These are phyloP conservation scores for Ananas comosus DNA, from an alignment of 176 grass and related monocot genomes.

Conservation along the genomic window DNA sequence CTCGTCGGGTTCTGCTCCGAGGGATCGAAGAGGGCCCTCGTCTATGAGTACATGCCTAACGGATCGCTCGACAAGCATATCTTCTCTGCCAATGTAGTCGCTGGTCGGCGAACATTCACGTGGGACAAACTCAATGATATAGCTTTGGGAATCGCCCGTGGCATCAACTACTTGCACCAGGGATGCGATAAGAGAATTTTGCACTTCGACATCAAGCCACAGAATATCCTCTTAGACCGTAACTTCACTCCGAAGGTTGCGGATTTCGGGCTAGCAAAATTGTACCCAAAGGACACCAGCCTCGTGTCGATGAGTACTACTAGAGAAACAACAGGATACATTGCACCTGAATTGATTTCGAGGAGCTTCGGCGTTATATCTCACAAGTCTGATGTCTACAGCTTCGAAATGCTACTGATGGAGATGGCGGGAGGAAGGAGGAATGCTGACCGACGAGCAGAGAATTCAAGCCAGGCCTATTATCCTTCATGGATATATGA, in stretches of 20 bases:
- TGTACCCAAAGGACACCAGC: constrained; percentile 25
- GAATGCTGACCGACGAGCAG: constrained; percentile 2
- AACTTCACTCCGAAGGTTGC: no score
- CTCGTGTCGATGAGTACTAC: constrained; percentile 10
- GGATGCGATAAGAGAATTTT: no score
- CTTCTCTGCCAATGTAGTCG: no score
- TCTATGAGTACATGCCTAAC: no score
- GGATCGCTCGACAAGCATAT: no score
- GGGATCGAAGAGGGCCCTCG: constrained; percentile 11
- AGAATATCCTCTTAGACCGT: no score
- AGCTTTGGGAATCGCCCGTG: no score
- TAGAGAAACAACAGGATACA: constrained; percentile 38
- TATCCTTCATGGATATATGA: constrained; percentile 35
- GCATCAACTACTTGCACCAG: no score
- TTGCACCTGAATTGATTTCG: constrained; percentile 41
- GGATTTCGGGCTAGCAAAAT: constrained; percentile 30
- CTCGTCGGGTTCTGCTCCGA: constrained; percentile 29
- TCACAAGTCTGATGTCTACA: constrained; percentile 32
- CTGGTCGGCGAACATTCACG: no score
- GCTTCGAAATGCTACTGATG: constrained; percentile 32
- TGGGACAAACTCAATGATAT: no score
- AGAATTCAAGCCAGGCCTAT: constrained; percentile 16
- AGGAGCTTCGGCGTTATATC: constrained; percentile 40
- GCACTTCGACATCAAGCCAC: no score
- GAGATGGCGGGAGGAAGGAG: constrained; percentile 34